These are phyloP conservation scores for Crithidia expoeki DNA, from an alignment of 208 protist species.

Conservation along the genomic window DNA sequence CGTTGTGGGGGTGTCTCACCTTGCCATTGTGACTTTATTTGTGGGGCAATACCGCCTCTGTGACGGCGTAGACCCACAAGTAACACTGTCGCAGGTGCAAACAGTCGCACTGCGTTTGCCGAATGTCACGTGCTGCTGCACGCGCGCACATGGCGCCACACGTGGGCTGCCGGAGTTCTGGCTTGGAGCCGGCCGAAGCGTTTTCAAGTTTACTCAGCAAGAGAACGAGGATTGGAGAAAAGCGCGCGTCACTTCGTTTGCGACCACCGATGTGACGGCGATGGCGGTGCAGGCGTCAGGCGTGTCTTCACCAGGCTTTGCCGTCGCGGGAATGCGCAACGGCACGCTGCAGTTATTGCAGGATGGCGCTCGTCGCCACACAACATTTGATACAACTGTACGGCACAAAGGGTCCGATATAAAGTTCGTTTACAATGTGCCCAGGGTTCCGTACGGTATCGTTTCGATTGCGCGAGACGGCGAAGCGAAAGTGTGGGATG, in stretches of 20 bases:
- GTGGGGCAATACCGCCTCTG: neutral
- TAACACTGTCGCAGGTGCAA: conserved; percentile 12
- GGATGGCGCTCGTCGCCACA: conserved; percentile 3
- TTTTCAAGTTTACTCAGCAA: conserved; percentile 19
- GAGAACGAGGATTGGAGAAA: conserved; percentile 11
- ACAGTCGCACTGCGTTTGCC: conserved; percentile 13
- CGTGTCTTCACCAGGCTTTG: conserved; percentile 3
- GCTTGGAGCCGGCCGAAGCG: conserved; percentile 26
- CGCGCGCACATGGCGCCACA: neutral
- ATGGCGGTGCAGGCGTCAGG: conserved; percentile 8
- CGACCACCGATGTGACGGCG: conserved; percentile 31
- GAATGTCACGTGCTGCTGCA: conserved; percentile 25
- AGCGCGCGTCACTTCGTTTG: conserved; percentile 23
- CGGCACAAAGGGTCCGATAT: conserved; percentile 44
- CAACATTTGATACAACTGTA: conserved; percentile 30
- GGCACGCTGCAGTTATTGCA: conserved; percentile 49
- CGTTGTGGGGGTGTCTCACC: neutral
- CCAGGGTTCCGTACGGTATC: conserved; percentile 42
- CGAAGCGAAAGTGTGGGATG: conserved; percentile 72
- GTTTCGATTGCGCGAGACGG: conserved; percentile 60
- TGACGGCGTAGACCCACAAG: neutral
- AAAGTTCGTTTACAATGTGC: conserved; percentile 34
- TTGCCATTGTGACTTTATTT: neutral
- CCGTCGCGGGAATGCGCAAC: conserved; percentile 53
- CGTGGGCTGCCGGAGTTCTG: conserved; percentile 5